Conservation (phyloP, 2,329 filamentous ascomycete genomes). For the Paramyrothecium roridum region DNA sequence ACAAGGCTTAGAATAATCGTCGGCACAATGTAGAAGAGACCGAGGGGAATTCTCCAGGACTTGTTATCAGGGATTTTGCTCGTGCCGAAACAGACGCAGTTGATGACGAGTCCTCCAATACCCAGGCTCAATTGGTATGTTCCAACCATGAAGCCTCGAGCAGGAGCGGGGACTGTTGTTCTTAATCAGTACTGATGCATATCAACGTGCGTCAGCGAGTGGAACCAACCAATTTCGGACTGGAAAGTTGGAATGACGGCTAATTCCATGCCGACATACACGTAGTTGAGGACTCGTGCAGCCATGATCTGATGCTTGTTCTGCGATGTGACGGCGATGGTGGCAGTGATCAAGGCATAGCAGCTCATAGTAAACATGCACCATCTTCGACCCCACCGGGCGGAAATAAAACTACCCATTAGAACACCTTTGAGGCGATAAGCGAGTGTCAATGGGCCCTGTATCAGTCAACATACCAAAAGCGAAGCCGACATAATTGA, state of each 20-base stretch:
- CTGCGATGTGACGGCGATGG: slow-evolving; percentile 12
- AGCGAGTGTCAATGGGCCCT: background rate
- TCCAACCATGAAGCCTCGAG: slow-evolving; percentile 29
- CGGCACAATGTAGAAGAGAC: slow-evolving; percentile 17
- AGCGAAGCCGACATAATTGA: slow-evolving; percentile 31
- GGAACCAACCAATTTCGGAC: slow-evolving; percentile 23
- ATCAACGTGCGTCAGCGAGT: no score
- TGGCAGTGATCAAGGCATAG: slow-evolving; percentile 22
- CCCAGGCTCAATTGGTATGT: slow-evolving; percentile 28
- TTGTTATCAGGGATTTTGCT: slow-evolving; percentile 13
- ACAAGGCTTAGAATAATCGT: slow-evolving; percentile 8
- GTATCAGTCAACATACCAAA: slow-evolving; percentile 12
- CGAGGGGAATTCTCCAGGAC: slow-evolving; percentile 16
- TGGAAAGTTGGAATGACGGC: slow-evolving; percentile 28
- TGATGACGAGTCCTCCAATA: slow-evolving; percentile 20
- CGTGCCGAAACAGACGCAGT: slow-evolving; percentile 16
- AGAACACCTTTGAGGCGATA: slow-evolving; percentile 11
- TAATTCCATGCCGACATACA: slow-evolving; percentile 19
- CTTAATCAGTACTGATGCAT: background rate
- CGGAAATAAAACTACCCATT: slow-evolving; percentile 15
- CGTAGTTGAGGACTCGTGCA: slow-evolving; percentile 16
- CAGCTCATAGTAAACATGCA: slow-evolving; percentile 31
- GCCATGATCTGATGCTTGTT: slow-evolving; percentile 16
- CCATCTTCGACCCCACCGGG: slow-evolving; percentile 19
- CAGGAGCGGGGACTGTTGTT: slow-evolving; percentile 17